Evolutionary conservation across 1,139 yeast species (phyloP), one percentile per base, ranked within the genome.

Genomic region (Blastobotrys persicus): DNA sequence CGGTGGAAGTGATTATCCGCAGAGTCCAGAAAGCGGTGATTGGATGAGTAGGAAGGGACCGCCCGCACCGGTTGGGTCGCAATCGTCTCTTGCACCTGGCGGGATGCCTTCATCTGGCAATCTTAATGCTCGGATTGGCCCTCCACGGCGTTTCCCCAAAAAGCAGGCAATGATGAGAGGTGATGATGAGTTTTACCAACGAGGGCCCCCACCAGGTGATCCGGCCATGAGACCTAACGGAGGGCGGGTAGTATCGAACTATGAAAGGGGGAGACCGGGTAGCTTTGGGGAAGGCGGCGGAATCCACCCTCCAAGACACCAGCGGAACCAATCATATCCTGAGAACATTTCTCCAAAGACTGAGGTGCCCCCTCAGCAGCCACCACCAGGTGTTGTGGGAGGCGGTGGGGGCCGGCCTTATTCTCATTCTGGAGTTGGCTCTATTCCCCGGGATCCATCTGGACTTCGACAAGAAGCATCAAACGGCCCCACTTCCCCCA

Each of bases 271-370:
- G 9, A 17, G 31, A 23, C 38, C 17, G 12, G 28, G 37, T 17
- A n/a, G n/a, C n/a, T 23, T 6, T 23, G 28, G 9, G 9, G 28
- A 23, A 5, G 37, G 32, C 4, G 37, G 45, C 16, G 28, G 19
- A 4, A 31, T 42, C 26, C 16, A 16, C 28, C 38, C 45, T 9
- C 23, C 31, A 3, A n/a, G 19, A 4, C 41, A 37, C n/a, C 41
- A 37, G 14, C 41, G 41, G n/a, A 37, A 37, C 28, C 41, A 37
- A 12, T 37, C 41, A 4, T 4, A 9, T 14, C 41, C 41, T 1
- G 48, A 45, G 14, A 28, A 14, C 12, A 19, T 45, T 17, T 45
- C 48, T 2, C 48, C 48, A 2, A n/a, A 19, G 20, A 45, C 48
- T 33, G 48, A 45, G 17, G 32, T 41, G 4, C 48, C 48, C n/a